Conservation (phyloP, 1,139 yeast genomes). For the Lodderomyces jiufengensis region DNA sequence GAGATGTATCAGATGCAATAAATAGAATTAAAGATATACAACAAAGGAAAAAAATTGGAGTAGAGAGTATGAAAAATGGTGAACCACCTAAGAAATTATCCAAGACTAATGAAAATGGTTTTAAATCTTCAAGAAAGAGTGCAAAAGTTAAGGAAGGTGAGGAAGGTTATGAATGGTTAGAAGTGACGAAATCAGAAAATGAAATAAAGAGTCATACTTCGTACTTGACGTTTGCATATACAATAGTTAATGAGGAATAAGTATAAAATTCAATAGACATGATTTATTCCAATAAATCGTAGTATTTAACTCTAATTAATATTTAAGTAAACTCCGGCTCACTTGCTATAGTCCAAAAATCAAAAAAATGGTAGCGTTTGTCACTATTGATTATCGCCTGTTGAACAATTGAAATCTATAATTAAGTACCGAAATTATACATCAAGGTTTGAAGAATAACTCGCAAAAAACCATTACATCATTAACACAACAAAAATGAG, state of each 20-base stretch:
- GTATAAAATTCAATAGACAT: no score
- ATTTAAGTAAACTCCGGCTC: no score
- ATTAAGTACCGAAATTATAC: no score
- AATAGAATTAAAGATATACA: slow-evolving; percentile 79
- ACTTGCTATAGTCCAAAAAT: no score
- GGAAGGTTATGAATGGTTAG: slow-evolving; percentile 68
- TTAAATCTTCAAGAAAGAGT: slow-evolving; percentile 90
- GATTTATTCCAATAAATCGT: no score
- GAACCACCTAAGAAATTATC: slow-evolving; percentile 18
- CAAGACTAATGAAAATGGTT: slow-evolving; percentile 53
- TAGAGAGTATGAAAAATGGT: slow-evolving; percentile 52
- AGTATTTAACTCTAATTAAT: no score
- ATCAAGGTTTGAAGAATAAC: no score
- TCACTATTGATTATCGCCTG: no score
- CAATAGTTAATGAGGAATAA: slow-evolving; percentile 5
- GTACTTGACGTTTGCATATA: slow-evolving; percentile 81
- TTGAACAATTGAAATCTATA: no score
- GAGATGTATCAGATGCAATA: slow-evolving; percentile 76
- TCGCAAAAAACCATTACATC: no score
- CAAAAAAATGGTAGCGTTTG: no score
- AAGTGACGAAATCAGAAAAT: slow-evolving; percentile 76
- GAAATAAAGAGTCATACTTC: slow-evolving; percentile 95
- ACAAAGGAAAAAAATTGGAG: slow-evolving; percentile 68
- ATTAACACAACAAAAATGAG: no score
- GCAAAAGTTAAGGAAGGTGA: slow-evolving; percentile 84